phyloP scores from a whole-genome alignment of 2,329 filamentous ascomycete species.

The Sphaerostilbella broomeana region DNA sequence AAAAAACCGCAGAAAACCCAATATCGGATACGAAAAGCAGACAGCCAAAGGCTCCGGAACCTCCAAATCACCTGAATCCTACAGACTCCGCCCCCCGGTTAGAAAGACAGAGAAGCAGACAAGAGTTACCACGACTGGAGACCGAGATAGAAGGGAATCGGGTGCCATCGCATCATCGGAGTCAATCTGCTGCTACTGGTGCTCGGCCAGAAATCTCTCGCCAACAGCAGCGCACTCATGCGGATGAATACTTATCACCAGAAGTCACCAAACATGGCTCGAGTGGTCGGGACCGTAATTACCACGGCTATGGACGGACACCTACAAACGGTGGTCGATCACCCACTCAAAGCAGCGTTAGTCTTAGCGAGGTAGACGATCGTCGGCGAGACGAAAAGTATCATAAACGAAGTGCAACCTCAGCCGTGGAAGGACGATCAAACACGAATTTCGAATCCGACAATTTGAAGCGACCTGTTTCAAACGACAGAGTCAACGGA shows the following conservation, averaged over 20 bases:
- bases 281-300: conserved; percentile 37
- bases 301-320: conserved; percentile 26
- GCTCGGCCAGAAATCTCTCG: conserved; percentile 25
- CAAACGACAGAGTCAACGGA: conserved; percentile 28
- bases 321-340: conserved; percentile 17
- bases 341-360: conserved; percentile 26
- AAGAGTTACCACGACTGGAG: conserved; percentile 39
- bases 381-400: conserved; percentile 21
- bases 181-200: conserved; percentile 30
- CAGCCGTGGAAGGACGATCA: conserved; percentile 23
- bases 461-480: conserved; percentile 23
- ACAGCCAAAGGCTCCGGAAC: conserved; percentile 2
- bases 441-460: conserved; percentile 22
- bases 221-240: conserved; percentile 21
- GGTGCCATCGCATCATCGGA: conserved; percentile 27
- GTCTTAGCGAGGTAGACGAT: conserved; percentile 17
- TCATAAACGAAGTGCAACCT: conserved; percentile 21
- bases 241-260: conserved; percentile 35
- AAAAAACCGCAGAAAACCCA: conserved; percentile 2
- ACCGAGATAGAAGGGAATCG: conserved; percentile 31
- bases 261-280: conserved; percentile 35
- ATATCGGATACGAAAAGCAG: conserved; percentile 2
- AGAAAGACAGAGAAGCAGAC: conserved; percentile 27
- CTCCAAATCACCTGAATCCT: background rate
- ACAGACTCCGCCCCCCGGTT: conserved; percentile 7